Evolutionary conservation across 257 asterid species (phyloP).

Genomic region (Lycium ferocissimum): DNA sequence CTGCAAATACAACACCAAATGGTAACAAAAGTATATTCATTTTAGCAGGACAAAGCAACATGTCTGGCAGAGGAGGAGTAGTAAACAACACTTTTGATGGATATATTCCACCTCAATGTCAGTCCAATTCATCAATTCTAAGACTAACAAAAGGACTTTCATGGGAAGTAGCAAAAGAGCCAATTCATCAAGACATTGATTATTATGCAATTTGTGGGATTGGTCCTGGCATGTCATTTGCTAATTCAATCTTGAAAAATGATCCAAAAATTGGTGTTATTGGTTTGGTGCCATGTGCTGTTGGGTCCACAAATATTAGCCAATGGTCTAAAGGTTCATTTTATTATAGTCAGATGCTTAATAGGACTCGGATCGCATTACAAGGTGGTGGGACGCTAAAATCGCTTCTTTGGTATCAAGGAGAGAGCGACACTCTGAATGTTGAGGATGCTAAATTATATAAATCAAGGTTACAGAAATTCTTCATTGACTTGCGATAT

Average conservation of each 20-base stretch:
- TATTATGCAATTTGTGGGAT: slow-evolving; percentile 22
- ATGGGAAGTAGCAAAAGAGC: slow-evolving; percentile 30
- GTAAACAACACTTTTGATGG: slow-evolving; percentile 18
- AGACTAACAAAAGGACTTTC: slow-evolving; percentile 27
- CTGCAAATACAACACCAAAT: slow-evolving; percentile 1
- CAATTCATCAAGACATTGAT: slow-evolving; percentile 29
- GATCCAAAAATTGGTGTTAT: slow-evolving; percentile 24
- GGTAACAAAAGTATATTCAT: slow-evolving; percentile 3
- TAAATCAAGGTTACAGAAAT: background rate
- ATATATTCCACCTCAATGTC: slow-evolving; percentile 19
- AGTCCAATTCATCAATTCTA: slow-evolving; percentile 5
- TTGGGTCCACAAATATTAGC: slow-evolving; percentile 25
- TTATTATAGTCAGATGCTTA: background rate
- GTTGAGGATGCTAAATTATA: background rate
- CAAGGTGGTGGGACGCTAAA: slow-evolving; percentile 23
- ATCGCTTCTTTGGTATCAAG: slow-evolving; percentile 30
- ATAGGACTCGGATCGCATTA: background rate
- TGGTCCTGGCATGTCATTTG: slow-evolving; percentile 33
- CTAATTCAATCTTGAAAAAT: background rate
- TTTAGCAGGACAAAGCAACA: slow-evolving; percentile 35
- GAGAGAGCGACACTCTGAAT: slow-evolving; percentile 20
- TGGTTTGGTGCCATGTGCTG: slow-evolving; percentile 33
- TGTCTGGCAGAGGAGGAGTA: slow-evolving; percentile 35
- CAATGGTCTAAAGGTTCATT: slow-evolving; percentile 23
- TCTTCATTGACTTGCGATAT: background rate